Conservation (phyloP, 495 filamentous ascomycete genomes). For the Aspergillus campestris region DNA sequence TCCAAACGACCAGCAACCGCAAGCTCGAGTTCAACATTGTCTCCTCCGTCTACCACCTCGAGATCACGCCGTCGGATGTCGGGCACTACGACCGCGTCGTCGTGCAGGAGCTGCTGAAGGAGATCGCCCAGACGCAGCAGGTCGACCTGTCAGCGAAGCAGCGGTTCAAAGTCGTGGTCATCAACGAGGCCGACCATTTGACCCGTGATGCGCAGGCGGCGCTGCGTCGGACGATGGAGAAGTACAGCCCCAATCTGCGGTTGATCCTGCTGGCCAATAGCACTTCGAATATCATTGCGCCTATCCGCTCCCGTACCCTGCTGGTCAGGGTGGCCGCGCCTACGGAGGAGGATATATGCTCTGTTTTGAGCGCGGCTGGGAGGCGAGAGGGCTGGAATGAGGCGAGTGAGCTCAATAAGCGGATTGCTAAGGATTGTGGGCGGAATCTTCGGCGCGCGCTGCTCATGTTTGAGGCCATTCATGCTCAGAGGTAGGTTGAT, state of each 20-base stretch:
- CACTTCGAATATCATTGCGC: slow-evolving; percentile 95
- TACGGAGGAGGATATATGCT: slow-evolving; percentile 71
- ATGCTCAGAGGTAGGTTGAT: slow-evolving; percentile 79
- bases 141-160: slow-evolving; percentile 85
- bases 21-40: slow-evolving; percentile 99
- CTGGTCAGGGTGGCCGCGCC: slow-evolving; percentile 89
- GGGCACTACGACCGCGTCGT: slow-evolving; percentile 94
- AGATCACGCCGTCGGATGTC: slow-evolving; percentile 97
- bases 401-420: slow-evolving; percentile 59
- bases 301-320: slow-evolving; percentile 81
- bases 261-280: slow-evolving; percentile 89
- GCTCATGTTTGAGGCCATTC: slow-evolving; percentile 92
- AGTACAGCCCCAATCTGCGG: slow-evolving; percentile 90
- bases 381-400: slow-evolving; percentile 68
- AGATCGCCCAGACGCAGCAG: slow-evolving; percentile 97
- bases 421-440: slow-evolving; percentile 86
- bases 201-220: slow-evolving; percentile 94
- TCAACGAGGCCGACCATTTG: slow-evolving; percentile 97
- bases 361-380: slow-evolving; percentile 64
- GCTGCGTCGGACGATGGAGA: slow-evolving; percentile 94
- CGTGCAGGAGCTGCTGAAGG: slow-evolving; percentile 89
- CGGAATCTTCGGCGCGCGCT: slow-evolving; percentile 83
- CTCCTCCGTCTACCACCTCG: slow-evolving; percentile 88
- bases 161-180: slow-evolving; percentile 95
- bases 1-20: slow-evolving; percentile 89